Percentiles rank a stretch among this genome's conserved stretches.
phyloP scores from a whole-genome alignment of 202 grass and related monocot genomes.

The Setaria viridis region DNA sequence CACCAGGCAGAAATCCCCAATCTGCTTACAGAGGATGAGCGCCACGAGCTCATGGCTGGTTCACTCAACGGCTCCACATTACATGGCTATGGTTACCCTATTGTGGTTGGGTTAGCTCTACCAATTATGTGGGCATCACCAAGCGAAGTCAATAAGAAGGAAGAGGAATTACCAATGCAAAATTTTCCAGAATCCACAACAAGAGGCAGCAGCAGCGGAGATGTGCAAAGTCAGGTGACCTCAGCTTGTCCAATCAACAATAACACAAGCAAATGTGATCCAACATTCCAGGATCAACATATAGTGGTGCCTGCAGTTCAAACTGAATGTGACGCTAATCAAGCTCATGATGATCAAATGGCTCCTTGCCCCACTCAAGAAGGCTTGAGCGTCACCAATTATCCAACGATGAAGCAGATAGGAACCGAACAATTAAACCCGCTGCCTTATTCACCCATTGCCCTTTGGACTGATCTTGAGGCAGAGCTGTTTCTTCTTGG shows the following conservation, averaged over 20 bases:
- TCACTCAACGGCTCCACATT: conserved; percentile 29
- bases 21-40: conserved; percentile 51
- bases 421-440: conserved; percentile 48
- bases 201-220: conserved; percentile 27
- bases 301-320: conserved; percentile 30
- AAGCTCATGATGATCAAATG: conserved; percentile 21
- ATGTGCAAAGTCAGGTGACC: conserved; percentile 35
- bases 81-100: conserved; percentile 50
- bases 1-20: conserved; percentile 83
- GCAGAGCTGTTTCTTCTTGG: conserved; percentile 76
- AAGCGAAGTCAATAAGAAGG: conserved; percentile 40
- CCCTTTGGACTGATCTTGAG: conserved; percentile 69
- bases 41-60: conserved; percentile 30
- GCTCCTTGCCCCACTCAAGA: conserved; percentile 41
- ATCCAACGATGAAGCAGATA: conserved; percentile 22
- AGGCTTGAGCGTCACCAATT: conserved; percentile 26
- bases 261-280: conserved; percentile 32
- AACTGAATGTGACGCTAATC: conserved; percentile 36
- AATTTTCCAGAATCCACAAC: conserved; percentile 36
- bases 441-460: conserved; percentile 61
- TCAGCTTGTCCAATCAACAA: conserved; percentile 42
- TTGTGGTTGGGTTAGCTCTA: conserved; percentile 61
- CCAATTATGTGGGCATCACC: conserved; percentile 65
- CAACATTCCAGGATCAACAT: conserved; percentile 41
- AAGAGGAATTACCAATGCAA: conserved; percentile 36